phyloP scores from a whole-genome alignment of 306 rosid genomes.

The Herpetospermum pedunculosum region DNA sequence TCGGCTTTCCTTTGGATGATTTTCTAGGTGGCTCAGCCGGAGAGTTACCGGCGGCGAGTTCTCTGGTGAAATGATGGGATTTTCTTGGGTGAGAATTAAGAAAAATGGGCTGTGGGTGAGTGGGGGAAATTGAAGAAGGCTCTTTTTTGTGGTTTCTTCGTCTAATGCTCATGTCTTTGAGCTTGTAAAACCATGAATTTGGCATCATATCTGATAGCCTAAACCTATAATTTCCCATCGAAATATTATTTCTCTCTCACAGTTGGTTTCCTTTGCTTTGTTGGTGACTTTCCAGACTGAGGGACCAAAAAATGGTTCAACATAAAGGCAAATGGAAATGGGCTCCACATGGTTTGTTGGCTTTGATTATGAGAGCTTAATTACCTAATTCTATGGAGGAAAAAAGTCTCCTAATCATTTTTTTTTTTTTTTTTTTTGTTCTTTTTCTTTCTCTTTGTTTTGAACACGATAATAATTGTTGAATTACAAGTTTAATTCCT shows the following conservation, averaged over 20 bases:
- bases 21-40: conserved; percentile 40
- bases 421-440: not conserved
- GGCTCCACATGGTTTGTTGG: not conserved
- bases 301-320: not conserved
- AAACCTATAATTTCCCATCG: conserved; percentile 74
- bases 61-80: conserved; percentile 71
- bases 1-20: conserved; percentile 38
- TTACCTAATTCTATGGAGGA: not conserved
- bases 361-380: not conserved
- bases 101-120: conserved; percentile 19
- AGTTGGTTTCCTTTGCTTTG: not conserved
- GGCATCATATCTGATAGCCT: conserved; percentile 74
- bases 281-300: not conserved
- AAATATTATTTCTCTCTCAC: not conserved
- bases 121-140: not conserved
- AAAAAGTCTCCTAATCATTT: not conserved
- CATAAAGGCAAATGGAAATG: not conserved
- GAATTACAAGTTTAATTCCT: too few species aligned
- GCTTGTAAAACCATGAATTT: conserved; percentile 82
- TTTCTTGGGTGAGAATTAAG: conserved; percentile 43
- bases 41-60: conserved; percentile 26
- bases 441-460: too few species aligned
- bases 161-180: conserved; percentile 44
- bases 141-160: conserved; percentile 32
- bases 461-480: too few species aligned